Evolutionary conservation across 2,329 filamentous ascomycete genomes (phyloP), one percentile per base, ranked within the genome.

Genomic region (Trichoderma endophyticum): DNA sequence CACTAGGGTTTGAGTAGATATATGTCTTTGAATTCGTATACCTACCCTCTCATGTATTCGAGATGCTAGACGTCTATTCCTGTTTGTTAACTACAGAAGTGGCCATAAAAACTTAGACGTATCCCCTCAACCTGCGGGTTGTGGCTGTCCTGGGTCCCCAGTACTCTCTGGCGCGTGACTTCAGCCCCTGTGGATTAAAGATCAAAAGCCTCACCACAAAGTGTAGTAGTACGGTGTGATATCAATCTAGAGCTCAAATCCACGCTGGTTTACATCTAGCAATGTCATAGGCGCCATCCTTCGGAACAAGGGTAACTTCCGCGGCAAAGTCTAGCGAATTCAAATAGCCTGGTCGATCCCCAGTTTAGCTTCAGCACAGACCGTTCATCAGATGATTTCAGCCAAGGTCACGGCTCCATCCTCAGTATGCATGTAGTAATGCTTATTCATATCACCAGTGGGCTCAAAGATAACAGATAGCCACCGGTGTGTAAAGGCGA

Each of bases 1-100:
- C 3, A 43, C 5, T 43, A 8, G 2, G 2, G 5, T 6, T 54
- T 24, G 11, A 3, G 21, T 3, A 1, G 1, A 3, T 3, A 24
- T 24, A 4, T 54, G 14, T 54, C n/a, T 54, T 54, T 54, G 48
- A 54, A 54, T 54, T 54, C 48, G 21, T 54, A 54, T 54, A 6
- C 1, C 11, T 24, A 24, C 1, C 11, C 3, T 54, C 48, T 4
- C 11, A 14, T 54, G n/a, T 11, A 54, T 6, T 54, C 2, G 48
- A 24, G 48, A 54, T 24, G 14, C 11, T 14, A 3, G 9, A 24
- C 2, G 11, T 54, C 11, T 12, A 24, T 21, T 54, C 48, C 1
- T 12, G 6, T 3, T 54, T 54, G 11, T 14, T 12, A 24, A 54
- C 48, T 54, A 54, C 18, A 21, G 3, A 24, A 21, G n/a, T 12